Evolutionary conservation across 768 basidiomycete species (phyloP).

Genomic region (Tulasnella sp.): DNA sequence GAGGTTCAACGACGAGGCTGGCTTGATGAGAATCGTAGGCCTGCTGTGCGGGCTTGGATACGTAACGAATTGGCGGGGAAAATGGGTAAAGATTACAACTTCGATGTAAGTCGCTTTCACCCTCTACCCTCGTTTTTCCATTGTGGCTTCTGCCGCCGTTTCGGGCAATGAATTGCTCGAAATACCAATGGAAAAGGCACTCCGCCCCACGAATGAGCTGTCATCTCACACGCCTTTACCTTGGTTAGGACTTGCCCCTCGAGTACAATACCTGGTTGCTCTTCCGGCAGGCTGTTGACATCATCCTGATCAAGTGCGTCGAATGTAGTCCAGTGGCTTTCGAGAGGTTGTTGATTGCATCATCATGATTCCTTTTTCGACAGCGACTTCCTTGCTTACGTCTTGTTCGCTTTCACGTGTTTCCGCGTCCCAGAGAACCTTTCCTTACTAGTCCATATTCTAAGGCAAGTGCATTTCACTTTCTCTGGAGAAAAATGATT

Average conservation of each 20-base stretch:
- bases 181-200: too few relatives aligned
- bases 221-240: not conserved
- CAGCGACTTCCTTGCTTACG: constrained; percentile 90
- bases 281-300: constrained; percentile 90
- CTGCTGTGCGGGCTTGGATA: constrained; percentile 67
- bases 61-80: constrained; percentile 73
- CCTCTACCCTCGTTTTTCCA: not conserved
- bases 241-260: constrained; percentile 61
- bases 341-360: not conserved
- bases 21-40: constrained; percentile 63
- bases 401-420: constrained; percentile 88
- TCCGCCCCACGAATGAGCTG: too few relatives aligned
- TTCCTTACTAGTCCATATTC: constrained; percentile 55
- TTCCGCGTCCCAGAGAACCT: constrained; percentile 75
- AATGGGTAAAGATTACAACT: constrained; percentile 90
- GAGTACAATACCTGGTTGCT: constrained; percentile 97
- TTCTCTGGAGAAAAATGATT: not conserved
- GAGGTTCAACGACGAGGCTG: constrained; percentile 68
- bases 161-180: too few relatives aligned
- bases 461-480: constrained; percentile 40
- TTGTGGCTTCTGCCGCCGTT: not conserved
- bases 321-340: not conserved
- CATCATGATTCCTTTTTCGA: not conserved
- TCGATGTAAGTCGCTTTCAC: constrained; percentile 48
- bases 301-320: constrained; percentile 86